Evolutionary conservation across 306 rosid genomes (phyloP).

Genomic region (Myrica gale): DNA sequence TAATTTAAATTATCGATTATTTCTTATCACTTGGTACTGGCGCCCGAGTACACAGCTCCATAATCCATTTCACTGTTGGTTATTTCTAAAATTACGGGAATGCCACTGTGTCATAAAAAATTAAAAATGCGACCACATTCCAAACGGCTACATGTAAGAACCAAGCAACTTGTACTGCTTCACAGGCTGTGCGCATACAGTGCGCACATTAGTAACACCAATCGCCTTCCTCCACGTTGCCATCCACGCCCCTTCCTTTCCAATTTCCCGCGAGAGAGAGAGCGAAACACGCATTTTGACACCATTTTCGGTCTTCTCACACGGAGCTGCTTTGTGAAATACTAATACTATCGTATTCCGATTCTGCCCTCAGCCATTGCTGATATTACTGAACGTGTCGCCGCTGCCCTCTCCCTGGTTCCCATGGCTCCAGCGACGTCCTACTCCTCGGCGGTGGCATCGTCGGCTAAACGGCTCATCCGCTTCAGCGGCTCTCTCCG

Average conservation of each 20-base stretch:
- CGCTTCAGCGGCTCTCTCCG: conserved; percentile 40
- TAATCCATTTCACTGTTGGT: too few species aligned
- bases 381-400: conserved; percentile 4
- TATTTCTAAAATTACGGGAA: too few species aligned
- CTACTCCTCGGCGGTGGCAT: conserved; percentile 21
- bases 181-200: not conserved
- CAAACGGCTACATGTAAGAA: not conserved
- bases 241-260: not conserved
- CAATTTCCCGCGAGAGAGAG: conserved; percentile 8
- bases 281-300: conserved; percentile 3
- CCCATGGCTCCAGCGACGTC: conserved; percentile 62
- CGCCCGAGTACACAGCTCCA: too few species aligned
- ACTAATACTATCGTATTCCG: conserved; percentile 23
- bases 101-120: too few species aligned
- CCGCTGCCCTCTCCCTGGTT: not conserved
- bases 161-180: not conserved
- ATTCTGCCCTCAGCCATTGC: conserved; percentile 23
- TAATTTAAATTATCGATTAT: too few species aligned
- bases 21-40: too few species aligned
- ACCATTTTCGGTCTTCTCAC: conserved; percentile 27
- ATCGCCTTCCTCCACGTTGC: not conserved
- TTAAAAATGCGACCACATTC: not conserved
- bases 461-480: conserved; percentile 37
- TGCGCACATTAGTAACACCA: not conserved
- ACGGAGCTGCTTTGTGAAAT: not conserved